These are phyloP conservation scores for Trichocladium uniseriatum DNA, from an alignment of 495 filamentous ascomycete species.

Conservation along the genomic window DNA sequence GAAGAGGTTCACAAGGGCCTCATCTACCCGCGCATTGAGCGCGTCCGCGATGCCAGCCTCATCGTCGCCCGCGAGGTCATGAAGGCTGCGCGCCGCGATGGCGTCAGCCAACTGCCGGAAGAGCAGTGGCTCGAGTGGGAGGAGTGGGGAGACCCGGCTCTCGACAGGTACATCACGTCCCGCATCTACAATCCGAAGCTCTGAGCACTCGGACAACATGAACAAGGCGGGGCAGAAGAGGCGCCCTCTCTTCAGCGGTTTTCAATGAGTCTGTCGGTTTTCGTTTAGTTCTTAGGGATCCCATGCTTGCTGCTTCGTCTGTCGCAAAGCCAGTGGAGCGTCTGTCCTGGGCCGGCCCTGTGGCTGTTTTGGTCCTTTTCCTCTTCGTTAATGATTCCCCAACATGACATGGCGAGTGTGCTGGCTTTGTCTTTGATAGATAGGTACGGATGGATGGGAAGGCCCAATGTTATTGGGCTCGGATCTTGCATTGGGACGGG, in stretches of 20 bases:
- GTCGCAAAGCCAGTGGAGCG: background rate
- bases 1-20: conserved; percentile 73
- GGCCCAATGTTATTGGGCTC: background rate
- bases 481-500: conserved; percentile 6
- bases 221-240: too few species aligned
- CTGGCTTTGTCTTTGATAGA: background rate
- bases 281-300: background rate
- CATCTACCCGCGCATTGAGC: conserved; percentile 87
- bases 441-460: background rate
- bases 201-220: background rate
- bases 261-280: background rate
- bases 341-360: background rate
- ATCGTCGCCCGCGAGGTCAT: conserved; percentile 87
- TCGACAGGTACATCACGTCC: conserved; percentile 70
- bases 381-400: conserved; percentile 11
- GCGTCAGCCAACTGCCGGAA: conserved; percentile 49
- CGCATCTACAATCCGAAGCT: conserved; percentile 67
- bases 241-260: background rate
- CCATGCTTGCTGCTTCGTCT: background rate
- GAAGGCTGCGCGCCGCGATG: conserved; percentile 63
- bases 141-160: conserved; percentile 63
- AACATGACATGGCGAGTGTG: background rate
- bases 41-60: conserved; percentile 84
- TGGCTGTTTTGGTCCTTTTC: background rate
- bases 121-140: conserved; percentile 76